Base-by-base conservation (phyloP, 78 protist species). In the Cavenderia fasciculata region DNA sequence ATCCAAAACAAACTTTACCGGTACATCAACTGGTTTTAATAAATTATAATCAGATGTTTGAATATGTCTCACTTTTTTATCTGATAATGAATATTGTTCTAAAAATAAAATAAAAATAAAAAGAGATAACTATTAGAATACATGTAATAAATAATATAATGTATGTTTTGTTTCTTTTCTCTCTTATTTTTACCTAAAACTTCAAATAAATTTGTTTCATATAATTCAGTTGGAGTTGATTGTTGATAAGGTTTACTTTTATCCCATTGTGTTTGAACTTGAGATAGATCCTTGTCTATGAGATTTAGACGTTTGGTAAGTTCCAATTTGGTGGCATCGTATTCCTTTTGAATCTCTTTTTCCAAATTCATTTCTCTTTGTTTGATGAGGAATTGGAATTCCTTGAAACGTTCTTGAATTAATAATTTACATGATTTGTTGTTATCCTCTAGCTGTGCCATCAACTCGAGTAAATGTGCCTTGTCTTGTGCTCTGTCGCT, bases 301-400 rank as follows among this genome's bases (percentile, higher is more conserved):
- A 27, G 72, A 2, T 21, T 4, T 2, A 63, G 33, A 40, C 72
- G 72, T 47, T 63, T 63, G 11, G 38, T 6, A 16, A 63, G 43
- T 21, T 63, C 72, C 18, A 47, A 43, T n/a, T 63, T 63, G 2
- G 47, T 19, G 18, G 18, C 51, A 4, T 63, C 72, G 8, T 63
- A 63, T 19, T 63, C 72, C 18, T 5, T 36, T 34, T 14, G 10
- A 21, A 63, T 63, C 47, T 63, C 72, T 21, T 63, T 63, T 16
- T 63, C 72, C 72, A 63, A 21, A 19, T 33, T 63, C 72, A 63
- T 63, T 47, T 63, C 72, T 2, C 72, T 7, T 16, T 63, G 72
- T 21, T 63, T 63, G 5, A 63, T 63, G 11, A 63, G 47, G 72
- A 63, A 63, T 38, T 63, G 72, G 3, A 63, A 18, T 8, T 63